A percentile compares a stretch with the other conserved stretches of the same genome.
These are phyloP conservation scores for Trypanosoma rangeli DNA, from an alignment of 208 protist species.

Conservation along the genomic window DNA sequence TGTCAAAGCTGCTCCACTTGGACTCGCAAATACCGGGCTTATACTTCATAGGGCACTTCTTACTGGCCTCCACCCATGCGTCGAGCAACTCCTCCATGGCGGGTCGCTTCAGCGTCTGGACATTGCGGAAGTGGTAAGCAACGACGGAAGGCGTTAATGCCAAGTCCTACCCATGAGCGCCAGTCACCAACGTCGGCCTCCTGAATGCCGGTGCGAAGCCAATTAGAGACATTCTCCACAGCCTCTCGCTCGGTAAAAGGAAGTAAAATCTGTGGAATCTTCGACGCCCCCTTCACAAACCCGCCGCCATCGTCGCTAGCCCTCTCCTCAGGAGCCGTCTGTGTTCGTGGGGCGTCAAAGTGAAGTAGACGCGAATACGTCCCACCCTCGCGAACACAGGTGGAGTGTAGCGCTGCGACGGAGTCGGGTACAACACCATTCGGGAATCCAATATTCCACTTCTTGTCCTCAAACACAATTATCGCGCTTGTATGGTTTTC, in stretches of 20 bases:
- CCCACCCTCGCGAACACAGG: slow-evolving; percentile 61
- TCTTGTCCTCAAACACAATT: slow-evolving; percentile 62
- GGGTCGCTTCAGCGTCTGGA: slow-evolving; percentile 43
- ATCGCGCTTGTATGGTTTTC: slow-evolving; percentile 90
- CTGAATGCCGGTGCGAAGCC: slow-evolving; percentile 56
- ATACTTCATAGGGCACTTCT: slow-evolving; percentile 71
- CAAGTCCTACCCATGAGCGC: slow-evolving; percentile 78
- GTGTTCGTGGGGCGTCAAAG: slow-evolving; percentile 51
- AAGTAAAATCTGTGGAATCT: slow-evolving; percentile 41
- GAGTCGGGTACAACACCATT: slow-evolving; percentile 61
- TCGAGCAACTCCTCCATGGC: slow-evolving; percentile 82
- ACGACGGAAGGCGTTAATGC: slow-evolving; percentile 74
- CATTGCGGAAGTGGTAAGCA: slow-evolving; percentile 75
- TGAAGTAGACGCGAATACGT: slow-evolving; percentile 67
- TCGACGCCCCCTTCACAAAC: not conserved
- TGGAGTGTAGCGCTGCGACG: slow-evolving; percentile 73
- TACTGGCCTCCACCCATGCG: slow-evolving; percentile 79
- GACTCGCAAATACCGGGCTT: slow-evolving; percentile 64
- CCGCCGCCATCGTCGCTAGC: slow-evolving; percentile 9
- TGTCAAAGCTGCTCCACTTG: slow-evolving; percentile 69
- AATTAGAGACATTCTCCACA: slow-evolving; percentile 56
- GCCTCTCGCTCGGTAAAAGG: slow-evolving; percentile 74
- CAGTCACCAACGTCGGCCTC: slow-evolving; percentile 80
- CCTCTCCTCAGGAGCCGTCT: not conserved
- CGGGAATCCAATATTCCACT: slow-evolving; percentile 81